Base-by-base conservation (phyloP, 2,329 filamentous ascomycete genomes). In the Colletotrichum aenigma region DNA sequence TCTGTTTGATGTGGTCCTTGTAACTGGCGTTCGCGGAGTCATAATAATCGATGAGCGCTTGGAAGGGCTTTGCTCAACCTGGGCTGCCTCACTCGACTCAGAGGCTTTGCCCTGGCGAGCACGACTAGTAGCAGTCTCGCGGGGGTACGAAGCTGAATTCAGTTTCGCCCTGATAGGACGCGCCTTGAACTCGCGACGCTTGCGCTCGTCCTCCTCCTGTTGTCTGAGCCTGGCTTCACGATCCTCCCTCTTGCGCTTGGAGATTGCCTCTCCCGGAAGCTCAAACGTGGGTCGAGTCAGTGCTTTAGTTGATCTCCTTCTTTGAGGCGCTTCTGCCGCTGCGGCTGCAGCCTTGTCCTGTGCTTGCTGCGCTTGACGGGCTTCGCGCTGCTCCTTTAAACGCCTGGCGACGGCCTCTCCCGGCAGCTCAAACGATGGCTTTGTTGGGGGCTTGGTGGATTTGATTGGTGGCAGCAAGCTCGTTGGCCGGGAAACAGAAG, bases 151-250 rank as follows among this genome's bases (percentile, higher is more conserved):
- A 61, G 83, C 82, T 3, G 86, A 83, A 10, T 82, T 83, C 21
- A 86, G 80, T 70, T 85, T 88, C 69, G 85, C 83, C 56, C 88
- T 88, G 48, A 91, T 81, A 21, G 92, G 91, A 43, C 88, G 88
- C 7, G 91, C 92, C 81, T 92, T 93, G 85, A 93, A 93, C 79
- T 93, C 90, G 71, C 91, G 89, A 71, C 88, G 88, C 81, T 87
- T 90, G 28, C 86, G 88, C 76, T 91, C 89, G 78, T 92, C 91
- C 78, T 93, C 91, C 78, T 91, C 91, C 79, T 92, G 87, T 5
- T 87, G 87, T 76, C 85, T 88, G 58, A 93, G 83, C 77, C 87
- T 89, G 73, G 89, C 86, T 79, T 92, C 88, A 70, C 88, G 86
- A 80, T 91, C 86, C 83, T 93, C 87, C 77, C 88, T 85, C 84